Percentiles rank a stretch among this genome's conserved stretches.
Conservation (phyloP, 176 grass and related monocot species). For the Carex littledalei region DNA sequence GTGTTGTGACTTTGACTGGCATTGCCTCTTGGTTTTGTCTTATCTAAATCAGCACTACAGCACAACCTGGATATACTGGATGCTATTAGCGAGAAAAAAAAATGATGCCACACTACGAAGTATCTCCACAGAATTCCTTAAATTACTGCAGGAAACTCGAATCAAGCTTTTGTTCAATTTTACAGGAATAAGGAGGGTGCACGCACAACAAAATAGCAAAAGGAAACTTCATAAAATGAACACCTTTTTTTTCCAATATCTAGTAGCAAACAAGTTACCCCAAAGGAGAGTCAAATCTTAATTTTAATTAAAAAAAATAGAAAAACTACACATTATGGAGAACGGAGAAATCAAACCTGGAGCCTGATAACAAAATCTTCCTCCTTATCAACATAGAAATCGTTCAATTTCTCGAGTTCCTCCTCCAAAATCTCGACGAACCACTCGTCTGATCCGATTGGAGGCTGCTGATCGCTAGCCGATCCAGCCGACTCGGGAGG, state of each 20-base stretch:
- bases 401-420: slow-evolving; percentile 90
- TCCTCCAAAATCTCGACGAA: slow-evolving; percentile 70
- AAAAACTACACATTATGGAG: background rate
- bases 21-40: background rate
- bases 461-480: background rate
- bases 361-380: slow-evolving; percentile 94
- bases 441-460: slow-evolving; percentile 43
- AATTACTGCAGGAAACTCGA: background rate
- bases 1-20: background rate
- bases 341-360: slow-evolving; percentile 36
- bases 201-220: background rate
- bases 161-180: background rate
- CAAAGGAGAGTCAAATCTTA: background rate
- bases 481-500: slow-evolving; percentile 17
- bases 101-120: background rate
- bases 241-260: background rate
- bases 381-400: slow-evolving; percentile 95
- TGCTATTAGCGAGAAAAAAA: background rate
- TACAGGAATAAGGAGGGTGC: background rate
- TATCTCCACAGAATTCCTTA: background rate
- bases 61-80: background rate
- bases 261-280: background rate
- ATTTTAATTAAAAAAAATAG: background rate
- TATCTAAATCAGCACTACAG: background rate
- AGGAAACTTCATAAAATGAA: background rate